Percentiles rank a stretch among this genome's conserved stretches.
Conservation (phyloP, 805 yeast genomes). For the Kuraishia cidri region DNA sequence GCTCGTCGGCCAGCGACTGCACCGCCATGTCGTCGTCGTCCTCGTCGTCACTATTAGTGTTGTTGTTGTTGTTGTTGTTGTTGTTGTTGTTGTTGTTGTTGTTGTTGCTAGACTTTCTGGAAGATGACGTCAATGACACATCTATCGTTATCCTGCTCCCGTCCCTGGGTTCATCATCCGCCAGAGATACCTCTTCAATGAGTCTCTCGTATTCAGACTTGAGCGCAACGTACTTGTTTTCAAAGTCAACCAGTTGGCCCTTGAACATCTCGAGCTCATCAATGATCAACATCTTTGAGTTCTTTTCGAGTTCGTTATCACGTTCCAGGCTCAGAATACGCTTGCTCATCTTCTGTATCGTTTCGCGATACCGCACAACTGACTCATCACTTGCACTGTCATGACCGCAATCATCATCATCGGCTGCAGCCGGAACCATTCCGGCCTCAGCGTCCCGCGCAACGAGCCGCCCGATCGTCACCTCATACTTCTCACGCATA, state of each 20-base stretch:
- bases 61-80: not conserved
- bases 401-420: no score
- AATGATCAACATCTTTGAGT: slow-evolving; percentile 40
- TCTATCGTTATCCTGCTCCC: no score
- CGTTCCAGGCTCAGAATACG: slow-evolving; percentile 29
- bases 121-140: not conserved
- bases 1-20: not conserved
- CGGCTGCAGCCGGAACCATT: no score
- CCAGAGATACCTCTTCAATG: not conserved
- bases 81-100: not conserved
- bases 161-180: not conserved
- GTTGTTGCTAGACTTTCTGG: not conserved
- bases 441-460: not conserved
- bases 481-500: slow-evolving; percentile 15
- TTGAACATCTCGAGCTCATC: slow-evolving; percentile 45
- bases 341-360: slow-evolving; percentile 15
- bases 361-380: slow-evolving; percentile 4
- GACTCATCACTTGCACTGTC: not conserved
- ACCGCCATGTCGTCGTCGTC: not conserved
- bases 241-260: slow-evolving; percentile 21
- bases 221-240: slow-evolving; percentile 14
- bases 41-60: not conserved
- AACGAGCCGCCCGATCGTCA: slow-evolving; percentile 7
- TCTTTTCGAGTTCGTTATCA: slow-evolving; percentile 43
- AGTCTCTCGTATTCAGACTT: slow-evolving; percentile 18